Conservation (phyloP, 1,139 yeast species). For the Hansenula lynferdii region DNA sequence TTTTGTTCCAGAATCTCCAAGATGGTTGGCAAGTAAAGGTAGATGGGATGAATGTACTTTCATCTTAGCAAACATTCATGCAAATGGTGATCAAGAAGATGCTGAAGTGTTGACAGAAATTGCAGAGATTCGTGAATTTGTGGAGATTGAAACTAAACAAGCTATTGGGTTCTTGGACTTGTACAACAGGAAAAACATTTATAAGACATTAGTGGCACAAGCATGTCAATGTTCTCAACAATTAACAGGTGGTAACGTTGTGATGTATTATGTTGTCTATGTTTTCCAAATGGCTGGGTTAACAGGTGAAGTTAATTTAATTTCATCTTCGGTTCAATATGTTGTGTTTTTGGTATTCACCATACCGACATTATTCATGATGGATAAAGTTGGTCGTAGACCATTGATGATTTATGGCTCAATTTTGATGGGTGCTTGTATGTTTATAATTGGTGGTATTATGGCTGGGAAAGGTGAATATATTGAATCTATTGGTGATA, state of each 20-base stretch:
- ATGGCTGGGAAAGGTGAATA: conserved; percentile 38
- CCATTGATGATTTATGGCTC: conserved; percentile 36
- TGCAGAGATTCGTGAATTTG: conserved; percentile 54
- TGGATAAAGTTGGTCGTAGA: conserved; percentile 46
- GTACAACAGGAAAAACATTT: conserved; percentile 41
- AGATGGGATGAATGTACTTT: conserved; percentile 38
- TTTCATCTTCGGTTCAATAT: conserved; percentile 37
- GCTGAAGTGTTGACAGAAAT: conserved; percentile 51
- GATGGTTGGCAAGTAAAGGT: conserved; percentile 65
- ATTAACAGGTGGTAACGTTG: conserved; percentile 63
- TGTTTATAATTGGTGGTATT: conserved; percentile 35
- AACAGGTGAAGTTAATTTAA: conserved; percentile 34
- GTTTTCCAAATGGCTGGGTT: conserved; percentile 54
- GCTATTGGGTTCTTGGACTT: conserved; percentile 37
- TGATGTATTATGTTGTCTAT: conserved; percentile 58
- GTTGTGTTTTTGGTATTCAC: conserved; percentile 41
- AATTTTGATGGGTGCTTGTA: conserved; percentile 32
- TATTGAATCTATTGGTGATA: conserved; percentile 25
- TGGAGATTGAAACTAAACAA: conserved; percentile 35
- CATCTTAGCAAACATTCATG: conserved; percentile 30
- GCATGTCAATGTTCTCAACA: conserved; percentile 63
- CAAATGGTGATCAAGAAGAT: conserved; percentile 47
- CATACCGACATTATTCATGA: conserved; percentile 40
- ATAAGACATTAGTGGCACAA: conserved; percentile 49
- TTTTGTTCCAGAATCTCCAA: conserved; percentile 66